These are phyloP conservation scores for Cymbidium sinense DNA, from an alignment of 106 monocot species.

Conservation along the genomic window DNA sequence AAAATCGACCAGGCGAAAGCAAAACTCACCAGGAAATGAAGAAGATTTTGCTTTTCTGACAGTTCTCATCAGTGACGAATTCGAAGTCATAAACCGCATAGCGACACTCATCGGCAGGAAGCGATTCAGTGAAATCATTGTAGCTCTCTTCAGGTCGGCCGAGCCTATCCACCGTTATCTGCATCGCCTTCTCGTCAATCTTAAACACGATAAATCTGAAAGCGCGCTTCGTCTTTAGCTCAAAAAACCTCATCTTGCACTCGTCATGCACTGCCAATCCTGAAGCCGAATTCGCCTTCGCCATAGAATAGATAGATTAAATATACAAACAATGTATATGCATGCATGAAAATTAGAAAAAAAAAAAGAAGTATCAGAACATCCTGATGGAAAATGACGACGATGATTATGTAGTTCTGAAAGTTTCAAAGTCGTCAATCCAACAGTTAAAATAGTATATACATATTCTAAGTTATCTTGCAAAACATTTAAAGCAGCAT, in stretches of 20 bases:
- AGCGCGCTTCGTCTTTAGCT: conserved; percentile 4
- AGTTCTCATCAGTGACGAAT: conserved; percentile 43
- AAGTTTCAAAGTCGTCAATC: no score
- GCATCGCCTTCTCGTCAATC: conserved; percentile 8
- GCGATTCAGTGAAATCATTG: background rate
- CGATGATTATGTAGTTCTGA: no score
- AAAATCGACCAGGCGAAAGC: background rate
- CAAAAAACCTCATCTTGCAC: conserved; percentile 4
- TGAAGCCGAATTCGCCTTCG: conserved; percentile 6
- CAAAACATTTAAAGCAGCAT: no score
- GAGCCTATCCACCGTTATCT: conserved; percentile 6
- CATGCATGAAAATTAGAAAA: no score
- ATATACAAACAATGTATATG: no score
- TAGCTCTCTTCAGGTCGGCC: conserved; percentile 3
- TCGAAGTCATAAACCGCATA: conserved; percentile 18
- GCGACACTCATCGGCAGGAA: conserved; percentile 2
- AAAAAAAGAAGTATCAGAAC: no score
- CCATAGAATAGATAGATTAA: background rate
- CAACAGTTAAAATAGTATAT: background rate
- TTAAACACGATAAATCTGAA: conserved; percentile 4
- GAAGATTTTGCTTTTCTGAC: conserved; percentile 57
- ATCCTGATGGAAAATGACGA: no score
- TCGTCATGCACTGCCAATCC: conserved; percentile 3
- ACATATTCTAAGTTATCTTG: no score
- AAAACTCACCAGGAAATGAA: conserved; percentile 24